A percentile compares a stretch with the other conserved stretches of the same genome.
These are phyloP conservation scores for Clitoria ternatea DNA, from an alignment of 306 rosid species.

Conservation along the genomic window DNA sequence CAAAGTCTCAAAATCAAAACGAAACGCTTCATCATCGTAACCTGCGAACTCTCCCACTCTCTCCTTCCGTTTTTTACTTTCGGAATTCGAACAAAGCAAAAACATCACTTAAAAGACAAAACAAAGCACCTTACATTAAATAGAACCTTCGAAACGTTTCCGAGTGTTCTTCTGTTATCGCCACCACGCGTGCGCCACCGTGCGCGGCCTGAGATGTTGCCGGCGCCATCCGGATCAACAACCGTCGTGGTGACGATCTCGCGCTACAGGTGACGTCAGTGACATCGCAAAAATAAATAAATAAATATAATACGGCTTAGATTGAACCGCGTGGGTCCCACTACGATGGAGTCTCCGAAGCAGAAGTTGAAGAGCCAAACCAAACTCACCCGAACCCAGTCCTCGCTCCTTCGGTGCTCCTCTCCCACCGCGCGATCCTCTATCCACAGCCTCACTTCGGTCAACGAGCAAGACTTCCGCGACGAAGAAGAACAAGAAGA, in stretches of 20 bases:
- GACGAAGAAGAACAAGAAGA: slow-evolving; percentile 34
- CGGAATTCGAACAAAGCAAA: background rate
- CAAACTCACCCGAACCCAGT: slow-evolving; percentile 78
- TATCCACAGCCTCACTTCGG: slow-evolving; percentile 56
- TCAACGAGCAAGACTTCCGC: slow-evolving; percentile 48
- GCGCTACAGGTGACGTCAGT: slow-evolving; percentile 40
- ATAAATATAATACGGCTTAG: slow-evolving; percentile 32
- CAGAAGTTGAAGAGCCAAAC: slow-evolving; percentile 43
- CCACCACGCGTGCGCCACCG: slow-evolving; percentile 21
- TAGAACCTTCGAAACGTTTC: background rate
- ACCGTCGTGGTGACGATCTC: slow-evolving; percentile 43
- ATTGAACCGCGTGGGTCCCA: slow-evolving; percentile 13
- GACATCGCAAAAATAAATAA: no score
- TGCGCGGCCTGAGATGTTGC: slow-evolving; percentile 58
- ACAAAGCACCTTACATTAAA: no score
- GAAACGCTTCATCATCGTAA: slow-evolving; percentile 16
- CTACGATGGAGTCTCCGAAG: slow-evolving; percentile 66
- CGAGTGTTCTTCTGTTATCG: background rate
- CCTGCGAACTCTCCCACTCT: background rate
- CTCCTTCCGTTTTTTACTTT: background rate
- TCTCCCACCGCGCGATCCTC: slow-evolving; percentile 85
- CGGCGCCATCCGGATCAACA: slow-evolving; percentile 34
- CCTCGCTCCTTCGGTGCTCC: slow-evolving; percentile 74
- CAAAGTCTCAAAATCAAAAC: background rate
- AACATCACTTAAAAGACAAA: background rate